A percentile compares a stretch with the other conserved stretches of the same genome.
phyloP scores from a whole-genome alignment of 2,329 filamentous ascomycete species.

The Talaromyces sp. region DNA sequence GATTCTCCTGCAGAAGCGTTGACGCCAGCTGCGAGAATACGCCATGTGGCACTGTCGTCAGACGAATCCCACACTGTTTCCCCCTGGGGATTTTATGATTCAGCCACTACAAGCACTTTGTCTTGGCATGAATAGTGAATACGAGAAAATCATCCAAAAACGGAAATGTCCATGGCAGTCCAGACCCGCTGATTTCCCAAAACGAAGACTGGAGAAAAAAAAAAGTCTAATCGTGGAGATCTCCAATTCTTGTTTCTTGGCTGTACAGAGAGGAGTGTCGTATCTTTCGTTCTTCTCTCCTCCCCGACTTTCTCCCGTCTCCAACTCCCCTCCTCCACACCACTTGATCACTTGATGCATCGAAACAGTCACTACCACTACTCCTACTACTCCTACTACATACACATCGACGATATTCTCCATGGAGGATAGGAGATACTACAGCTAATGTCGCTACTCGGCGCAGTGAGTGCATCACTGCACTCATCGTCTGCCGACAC shows the following conservation, averaged over 20 bases:
- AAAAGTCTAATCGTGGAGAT: neutral
- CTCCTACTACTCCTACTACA: no score
- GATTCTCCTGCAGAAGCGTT: no score
- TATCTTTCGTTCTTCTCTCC: neutral
- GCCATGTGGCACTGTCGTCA: no score
- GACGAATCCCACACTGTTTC: no score
- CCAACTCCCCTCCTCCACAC: no score
- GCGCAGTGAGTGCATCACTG: neutral
- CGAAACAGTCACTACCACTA: no score
- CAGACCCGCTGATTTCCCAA: neutral
- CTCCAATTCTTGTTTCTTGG: neutral
- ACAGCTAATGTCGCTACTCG: neutral
- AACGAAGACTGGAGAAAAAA: no score
- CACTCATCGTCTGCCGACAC: neutral
- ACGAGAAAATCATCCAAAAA: neutral
- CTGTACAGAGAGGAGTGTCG: no score
- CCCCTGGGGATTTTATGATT: no score
- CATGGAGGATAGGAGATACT: neutral
- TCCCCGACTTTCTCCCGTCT: neutral
- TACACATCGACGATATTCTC: neutral
- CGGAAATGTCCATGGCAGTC: neutral
- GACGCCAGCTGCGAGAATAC: no score
- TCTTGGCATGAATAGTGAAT: no score
- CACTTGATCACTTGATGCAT: neutral
- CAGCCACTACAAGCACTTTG: no score